Percentiles rank a stretch among this genome's conserved stretches.
Conservation (phyloP, 371 early-diverging fungal species). For the Amoeboaphelidium occidentale region DNA sequence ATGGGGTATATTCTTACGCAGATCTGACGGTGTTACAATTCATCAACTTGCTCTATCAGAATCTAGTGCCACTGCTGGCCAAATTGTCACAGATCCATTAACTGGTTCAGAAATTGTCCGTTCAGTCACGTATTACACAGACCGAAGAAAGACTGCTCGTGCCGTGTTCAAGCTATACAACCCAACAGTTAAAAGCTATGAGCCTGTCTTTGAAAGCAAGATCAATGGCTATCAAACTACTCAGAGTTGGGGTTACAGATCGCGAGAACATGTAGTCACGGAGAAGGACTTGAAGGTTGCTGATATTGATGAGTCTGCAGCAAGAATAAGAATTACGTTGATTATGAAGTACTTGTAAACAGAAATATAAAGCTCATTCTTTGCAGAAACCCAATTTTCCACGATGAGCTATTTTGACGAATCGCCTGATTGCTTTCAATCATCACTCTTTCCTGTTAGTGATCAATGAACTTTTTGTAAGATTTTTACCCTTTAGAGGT, state of each 20-base stretch:
- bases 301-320: too few relatives aligned
- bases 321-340: too few relatives aligned
- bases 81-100: not conserved
- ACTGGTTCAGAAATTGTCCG: not conserved
- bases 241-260: not conserved
- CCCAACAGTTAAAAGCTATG: not conserved
- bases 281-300: not conserved
- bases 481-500: too few relatives aligned
- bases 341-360: too few relatives aligned
- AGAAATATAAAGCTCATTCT: too few relatives aligned
- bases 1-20: not conserved
- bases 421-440: too few relatives aligned
- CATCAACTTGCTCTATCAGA: not conserved
- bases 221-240: not conserved
- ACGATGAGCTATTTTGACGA: too few relatives aligned
- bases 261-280: not conserved
- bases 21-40: not conserved
- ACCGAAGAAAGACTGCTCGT: not conserved
- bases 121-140: not conserved
- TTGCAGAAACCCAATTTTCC: too few relatives aligned
- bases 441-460: too few relatives aligned
- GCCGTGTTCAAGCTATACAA: not conserved
- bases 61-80: not conserved
- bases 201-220: not conserved
- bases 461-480: too few relatives aligned